Evolutionary conservation across 495 filamentous ascomycete species (phyloP).

Genomic region (Aspergillus biplanus): DNA sequence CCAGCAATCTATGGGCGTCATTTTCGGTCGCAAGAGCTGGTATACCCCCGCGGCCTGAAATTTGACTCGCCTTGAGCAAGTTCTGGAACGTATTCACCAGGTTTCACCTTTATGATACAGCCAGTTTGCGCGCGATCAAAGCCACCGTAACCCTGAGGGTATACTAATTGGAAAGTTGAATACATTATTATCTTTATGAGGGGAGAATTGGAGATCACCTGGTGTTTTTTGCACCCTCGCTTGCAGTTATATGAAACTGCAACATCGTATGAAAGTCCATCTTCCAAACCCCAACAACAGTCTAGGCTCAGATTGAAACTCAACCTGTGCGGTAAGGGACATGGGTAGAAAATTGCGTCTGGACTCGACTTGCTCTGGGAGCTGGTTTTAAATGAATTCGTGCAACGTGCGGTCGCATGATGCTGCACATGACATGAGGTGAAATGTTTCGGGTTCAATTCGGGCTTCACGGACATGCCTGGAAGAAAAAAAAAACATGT

Average conservation of each 20-base stretch:
- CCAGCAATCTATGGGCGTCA: not conserved
- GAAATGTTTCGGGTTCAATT: not conserved
- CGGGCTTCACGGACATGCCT: too few species aligned
- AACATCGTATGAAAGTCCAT: too few species aligned
- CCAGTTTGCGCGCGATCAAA: too few species aligned
- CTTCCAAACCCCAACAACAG: not conserved
- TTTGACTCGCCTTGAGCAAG: not conserved
- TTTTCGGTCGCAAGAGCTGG: not conserved
- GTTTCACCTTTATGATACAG: too few species aligned
- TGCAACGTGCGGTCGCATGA: constrained; percentile 8
- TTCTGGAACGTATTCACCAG: not conserved
- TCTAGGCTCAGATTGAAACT: not conserved
- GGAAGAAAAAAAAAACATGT: too few species aligned
- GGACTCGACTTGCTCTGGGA: not conserved
- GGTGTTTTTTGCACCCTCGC: too few species aligned
- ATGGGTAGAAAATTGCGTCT: not conserved
- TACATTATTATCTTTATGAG: too few species aligned
- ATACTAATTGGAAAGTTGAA: too few species aligned
- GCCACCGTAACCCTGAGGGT: too few species aligned
- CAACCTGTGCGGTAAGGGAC: not conserved
- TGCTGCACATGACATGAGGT: not conserved
- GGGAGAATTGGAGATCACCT: too few species aligned
- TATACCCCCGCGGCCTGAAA: not conserved
- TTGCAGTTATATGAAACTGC: too few species aligned
- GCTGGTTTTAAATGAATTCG: constrained; percentile 1